These are phyloP conservation scores for Trametes cingulata DNA, from an alignment of 768 basidiomycete species.

Conservation along the genomic window DNA sequence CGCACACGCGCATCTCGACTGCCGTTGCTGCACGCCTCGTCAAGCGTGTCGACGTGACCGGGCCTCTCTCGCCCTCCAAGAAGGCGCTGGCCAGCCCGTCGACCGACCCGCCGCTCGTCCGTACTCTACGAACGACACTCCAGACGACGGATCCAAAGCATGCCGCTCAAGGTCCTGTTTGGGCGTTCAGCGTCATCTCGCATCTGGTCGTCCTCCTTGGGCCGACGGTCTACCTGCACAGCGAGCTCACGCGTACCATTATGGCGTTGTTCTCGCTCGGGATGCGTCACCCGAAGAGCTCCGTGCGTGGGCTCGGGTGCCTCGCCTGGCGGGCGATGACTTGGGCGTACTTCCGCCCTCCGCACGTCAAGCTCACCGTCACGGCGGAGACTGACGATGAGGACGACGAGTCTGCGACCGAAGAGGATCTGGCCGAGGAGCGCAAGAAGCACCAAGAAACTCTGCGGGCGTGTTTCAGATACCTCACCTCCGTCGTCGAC, in stretches of 20 bases:
- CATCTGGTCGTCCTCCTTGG: conserved; percentile 68
- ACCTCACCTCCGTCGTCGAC: conserved; percentile 54
- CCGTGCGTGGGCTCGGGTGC: conserved; percentile 61
- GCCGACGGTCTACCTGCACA: conserved; percentile 48
- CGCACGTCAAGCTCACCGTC: conserved; percentile 29
- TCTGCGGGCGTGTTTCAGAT: conserved; percentile 43
- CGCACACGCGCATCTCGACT: conserved; percentile 56
- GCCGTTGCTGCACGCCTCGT: conserved; percentile 51
- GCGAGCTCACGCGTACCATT: conserved; percentile 46
- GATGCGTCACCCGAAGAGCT: conserved; percentile 62
- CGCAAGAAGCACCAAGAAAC: conserved; percentile 16
- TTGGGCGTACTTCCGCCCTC: conserved; percentile 68
- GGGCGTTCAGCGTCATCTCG: conserved; percentile 70
- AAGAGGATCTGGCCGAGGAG: conserved; percentile 29
- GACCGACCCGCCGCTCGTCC: conserved; percentile 55
- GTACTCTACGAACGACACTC: conserved; percentile 68
- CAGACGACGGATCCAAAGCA: conserved; percentile 53
- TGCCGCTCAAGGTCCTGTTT: conserved; percentile 75
- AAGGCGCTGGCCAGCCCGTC: conserved; percentile 36
- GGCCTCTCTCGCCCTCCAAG: conserved; percentile 17
- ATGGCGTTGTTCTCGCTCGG: conserved; percentile 53
- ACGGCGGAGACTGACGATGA: conserved; percentile 27
- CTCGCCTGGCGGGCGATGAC: conserved; percentile 64
- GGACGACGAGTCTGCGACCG: conserved; percentile 31
- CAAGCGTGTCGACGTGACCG: conserved; percentile 29